Base-by-base conservation (phyloP, 257 asterid species). In the Euphrasia confusa region DNA sequence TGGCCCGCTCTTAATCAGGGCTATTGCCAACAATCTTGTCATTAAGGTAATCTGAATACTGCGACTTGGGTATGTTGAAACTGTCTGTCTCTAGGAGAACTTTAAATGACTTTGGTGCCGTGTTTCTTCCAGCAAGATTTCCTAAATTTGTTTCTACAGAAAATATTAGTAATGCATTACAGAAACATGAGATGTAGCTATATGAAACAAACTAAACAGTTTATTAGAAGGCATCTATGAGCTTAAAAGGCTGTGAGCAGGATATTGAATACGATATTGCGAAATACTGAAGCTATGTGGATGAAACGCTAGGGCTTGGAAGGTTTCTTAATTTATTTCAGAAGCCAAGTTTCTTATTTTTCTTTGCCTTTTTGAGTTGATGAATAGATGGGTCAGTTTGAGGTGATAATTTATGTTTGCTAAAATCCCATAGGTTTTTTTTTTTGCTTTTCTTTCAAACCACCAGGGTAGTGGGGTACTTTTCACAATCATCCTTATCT, bases 1-100 rank as follows among this genome's bases (percentile, higher is more conserved):
- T 56, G 99, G 94, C 21, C 99, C 97, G 79, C 95, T 93, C 79
- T 72, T 92, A 15, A 79, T 89, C 59, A 90, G 95, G 15, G 91
- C 85, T 55, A 77, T 83, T 10, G 96, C 97, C 63, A 89, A 89
- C 75, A 92, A 86, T 79, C 89, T 92, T 54, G 86, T 89, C 74
- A 80, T 92, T 64, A 87, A 87, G 97, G 99, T 92, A 85, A 68
- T 18, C 35, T 14, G 37, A 7, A 67, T 37, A 48, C 58, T 64
- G 59, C 12, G 17, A 2, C 49, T 4, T 15, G 10, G 15, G 15
- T 44, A 44, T 11, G 50, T 44, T 44, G 50, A 8, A 3, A 11
- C 15, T 12, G 3, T 40, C 24, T 21, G 3, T 0, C 5, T 44
- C 5, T 44, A 44, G 15, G 50, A 44, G 7, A 11, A 13, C 15